Evolutionary conservation across 2,329 filamentous ascomycete genomes (phyloP), one percentile per base, ranked within the genome.

Genomic region (Phaeosphaeriaceae sp.): DNA sequence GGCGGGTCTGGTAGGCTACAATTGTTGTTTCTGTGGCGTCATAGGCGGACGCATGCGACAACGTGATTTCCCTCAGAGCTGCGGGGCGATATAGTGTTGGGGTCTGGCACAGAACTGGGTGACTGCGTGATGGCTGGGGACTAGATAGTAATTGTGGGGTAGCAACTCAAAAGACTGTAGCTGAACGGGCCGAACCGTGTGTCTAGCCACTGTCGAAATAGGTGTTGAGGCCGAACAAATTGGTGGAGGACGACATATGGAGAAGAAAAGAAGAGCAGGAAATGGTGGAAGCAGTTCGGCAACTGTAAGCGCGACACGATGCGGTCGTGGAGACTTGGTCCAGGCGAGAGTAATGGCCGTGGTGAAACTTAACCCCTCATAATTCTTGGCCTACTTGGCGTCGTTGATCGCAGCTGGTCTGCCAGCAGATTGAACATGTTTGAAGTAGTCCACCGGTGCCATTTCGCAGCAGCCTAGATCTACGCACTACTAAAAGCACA

Each of bases 191-290:
- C 63, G 64, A 53, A 64, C 64, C 59, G 67, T 63, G 49, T 27
- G 48, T 62, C 71, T 76, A 76, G 65, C 73, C 73, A 66, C 70
- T 74, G 65, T 76, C 74, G 56, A 70, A 72, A 70, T 76, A 76
- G 70, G 73, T 57, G 51, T 67, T 70, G 71, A 73, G 75, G 68
- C 73, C 72, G 58, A 72, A 63, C 61, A 68, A 61, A 52, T 68
- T 70, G 63, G 65, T 72, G 61, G 63, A 66, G 53, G 63, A 75
- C 72, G 75, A 77, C 75, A 77, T 76, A 61, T 65, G 68, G 70
- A 72, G 70, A 65, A 55, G 61, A 51, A 59, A 64, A 48, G 62
- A 57, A 56, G 54, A 56, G 48, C 53, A 61, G 54, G 50, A 58
- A 57, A 54, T 44, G 52, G 55, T 63, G 58, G 57, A 53, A 62